phyloP scores from a whole-genome alignment of 768 basidiomycete genomes.

The Xanthoconium purpureum region DNA sequence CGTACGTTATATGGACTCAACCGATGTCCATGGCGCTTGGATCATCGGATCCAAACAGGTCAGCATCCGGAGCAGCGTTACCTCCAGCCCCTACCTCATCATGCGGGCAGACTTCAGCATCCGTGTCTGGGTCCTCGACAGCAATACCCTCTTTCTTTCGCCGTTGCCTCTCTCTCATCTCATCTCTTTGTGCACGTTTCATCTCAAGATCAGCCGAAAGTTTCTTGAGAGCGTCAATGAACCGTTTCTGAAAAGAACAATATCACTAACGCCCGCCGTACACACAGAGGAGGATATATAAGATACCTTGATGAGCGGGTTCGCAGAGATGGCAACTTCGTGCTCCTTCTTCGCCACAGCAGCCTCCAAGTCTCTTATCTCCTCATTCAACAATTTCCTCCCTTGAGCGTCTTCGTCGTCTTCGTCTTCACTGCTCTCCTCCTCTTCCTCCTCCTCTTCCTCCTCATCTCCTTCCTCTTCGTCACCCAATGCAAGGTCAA shows the following conservation, averaged over 20 bases:
- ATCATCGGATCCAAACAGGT: constrained; percentile 51
- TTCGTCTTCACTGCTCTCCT: constrained; percentile 64
- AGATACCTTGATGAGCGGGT: constrained; percentile 79
- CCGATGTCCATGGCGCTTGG: constrained; percentile 34
- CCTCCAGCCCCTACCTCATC: constrained; percentile 35
- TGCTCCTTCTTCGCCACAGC: constrained; percentile 82
- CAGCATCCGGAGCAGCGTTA: constrained; percentile 25
- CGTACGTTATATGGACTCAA: constrained; percentile 8
- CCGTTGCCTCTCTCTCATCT: constrained; percentile 72
- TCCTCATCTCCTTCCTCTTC: constrained; percentile 69
- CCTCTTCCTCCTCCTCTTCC: constrained; percentile 50
- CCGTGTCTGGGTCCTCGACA: constrained; percentile 37
- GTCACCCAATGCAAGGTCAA: constrained; percentile 76
- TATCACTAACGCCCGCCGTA: not conserved
- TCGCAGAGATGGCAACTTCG: constrained; percentile 80
- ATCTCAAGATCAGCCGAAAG: constrained; percentile 81
- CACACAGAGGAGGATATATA: not conserved
- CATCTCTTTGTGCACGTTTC: constrained; percentile 77
- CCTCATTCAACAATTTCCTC: constrained; percentile 79
- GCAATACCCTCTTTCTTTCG: constrained; percentile 65
- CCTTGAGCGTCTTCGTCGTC: constrained; percentile 80
- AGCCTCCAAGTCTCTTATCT: constrained; percentile 84
- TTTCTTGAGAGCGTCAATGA: constrained; percentile 90
- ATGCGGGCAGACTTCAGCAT: constrained; percentile 37
- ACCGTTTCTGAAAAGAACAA: constrained; percentile 63